Evolutionary conservation across 106 monocot genomes (phyloP).

Genomic region (Dendrobium huoshanense): DNA sequence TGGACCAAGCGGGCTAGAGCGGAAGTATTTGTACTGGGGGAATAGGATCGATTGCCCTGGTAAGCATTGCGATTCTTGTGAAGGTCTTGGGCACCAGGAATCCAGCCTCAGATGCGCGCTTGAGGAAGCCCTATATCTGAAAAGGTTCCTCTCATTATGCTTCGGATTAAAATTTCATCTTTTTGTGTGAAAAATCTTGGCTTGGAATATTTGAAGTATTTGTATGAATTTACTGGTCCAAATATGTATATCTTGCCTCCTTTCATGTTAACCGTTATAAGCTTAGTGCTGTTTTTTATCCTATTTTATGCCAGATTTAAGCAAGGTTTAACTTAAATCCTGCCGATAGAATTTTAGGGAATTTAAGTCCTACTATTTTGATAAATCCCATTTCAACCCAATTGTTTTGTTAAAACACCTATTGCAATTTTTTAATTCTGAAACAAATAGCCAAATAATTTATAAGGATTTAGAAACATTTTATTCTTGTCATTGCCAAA

Average conservation of each 20-base stretch:
- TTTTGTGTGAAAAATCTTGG: too few relatives aligned
- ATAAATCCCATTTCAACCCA: too few relatives aligned
- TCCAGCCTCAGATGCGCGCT: slow-evolving; percentile 93
- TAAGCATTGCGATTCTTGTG: slow-evolving; percentile 90
- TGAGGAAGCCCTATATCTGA: slow-evolving; percentile 79
- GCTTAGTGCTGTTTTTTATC: too few relatives aligned
- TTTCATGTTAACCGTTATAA: background rate
- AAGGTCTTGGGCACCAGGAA: slow-evolving; percentile 93
- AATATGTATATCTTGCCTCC: background rate
- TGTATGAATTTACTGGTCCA: background rate
- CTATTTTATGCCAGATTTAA: too few relatives aligned
- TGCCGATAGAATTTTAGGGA: too few relatives aligned
- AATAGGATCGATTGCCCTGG: slow-evolving; percentile 82
- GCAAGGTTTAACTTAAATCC: too few relatives aligned
- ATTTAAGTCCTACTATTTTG: too few relatives aligned
- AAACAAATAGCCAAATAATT: too few relatives aligned
- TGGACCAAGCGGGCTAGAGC: slow-evolving; percentile 18
- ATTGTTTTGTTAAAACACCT: too few relatives aligned
- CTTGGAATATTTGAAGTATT: background rate
- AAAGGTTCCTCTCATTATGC: slow-evolving; percentile 35
- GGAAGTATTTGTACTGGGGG: slow-evolving; percentile 89
- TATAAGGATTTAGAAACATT: too few relatives aligned
- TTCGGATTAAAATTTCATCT: background rate
- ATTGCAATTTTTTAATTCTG: too few relatives aligned
- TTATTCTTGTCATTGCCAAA: too few relatives aligned